Evolutionary conservation across 176 grass and related monocot genomes (phyloP).

Genomic region (Hordeum marinum): DNA sequence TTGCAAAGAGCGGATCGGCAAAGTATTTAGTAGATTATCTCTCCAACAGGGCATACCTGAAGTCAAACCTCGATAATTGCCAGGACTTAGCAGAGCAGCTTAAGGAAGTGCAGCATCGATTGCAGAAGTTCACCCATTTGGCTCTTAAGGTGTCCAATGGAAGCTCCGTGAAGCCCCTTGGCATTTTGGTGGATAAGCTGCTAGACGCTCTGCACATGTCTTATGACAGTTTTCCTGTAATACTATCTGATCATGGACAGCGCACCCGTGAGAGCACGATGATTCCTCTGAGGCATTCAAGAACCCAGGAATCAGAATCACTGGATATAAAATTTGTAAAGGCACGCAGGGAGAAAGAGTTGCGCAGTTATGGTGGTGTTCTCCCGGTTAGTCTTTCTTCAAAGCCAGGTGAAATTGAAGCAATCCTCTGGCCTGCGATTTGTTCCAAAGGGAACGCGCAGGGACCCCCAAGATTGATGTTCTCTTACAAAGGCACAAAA

Average conservation of each 20-base stretch:
- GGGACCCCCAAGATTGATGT: constrained; percentile 29
- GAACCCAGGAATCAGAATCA: not conserved
- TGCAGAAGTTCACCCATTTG: constrained; percentile 48
- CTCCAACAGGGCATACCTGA: constrained; percentile 37
- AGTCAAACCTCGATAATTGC: constrained; percentile 11
- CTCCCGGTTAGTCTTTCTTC: constrained; percentile 38
- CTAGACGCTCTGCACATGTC: constrained; percentile 46
- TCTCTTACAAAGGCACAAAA: constrained; percentile 43
- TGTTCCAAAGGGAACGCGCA: constrained; percentile 16
- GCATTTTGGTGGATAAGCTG: constrained; percentile 44
- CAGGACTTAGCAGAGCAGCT: not conserved
- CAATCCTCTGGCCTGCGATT: constrained; percentile 30
- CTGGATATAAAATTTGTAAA: constrained; percentile 35
- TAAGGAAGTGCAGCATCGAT: constrained; percentile 31
- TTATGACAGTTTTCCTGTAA: constrained; percentile 54
- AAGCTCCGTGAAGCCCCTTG: constrained; percentile 34
- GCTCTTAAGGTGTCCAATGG: constrained; percentile 27
- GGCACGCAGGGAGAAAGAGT: constrained; percentile 20
- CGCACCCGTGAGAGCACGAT: constrained; percentile 14
- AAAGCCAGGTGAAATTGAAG: constrained; percentile 42
- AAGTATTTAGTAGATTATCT: constrained; percentile 52
- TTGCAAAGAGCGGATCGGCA: constrained; percentile 44
- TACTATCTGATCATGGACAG: constrained; percentile 31
- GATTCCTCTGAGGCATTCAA: constrained; percentile 39
- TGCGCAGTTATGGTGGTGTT: constrained; percentile 25